phyloP scores from a whole-genome alignment of 2,329 filamentous ascomycete species.

The Fusarium decemcellulare region DNA sequence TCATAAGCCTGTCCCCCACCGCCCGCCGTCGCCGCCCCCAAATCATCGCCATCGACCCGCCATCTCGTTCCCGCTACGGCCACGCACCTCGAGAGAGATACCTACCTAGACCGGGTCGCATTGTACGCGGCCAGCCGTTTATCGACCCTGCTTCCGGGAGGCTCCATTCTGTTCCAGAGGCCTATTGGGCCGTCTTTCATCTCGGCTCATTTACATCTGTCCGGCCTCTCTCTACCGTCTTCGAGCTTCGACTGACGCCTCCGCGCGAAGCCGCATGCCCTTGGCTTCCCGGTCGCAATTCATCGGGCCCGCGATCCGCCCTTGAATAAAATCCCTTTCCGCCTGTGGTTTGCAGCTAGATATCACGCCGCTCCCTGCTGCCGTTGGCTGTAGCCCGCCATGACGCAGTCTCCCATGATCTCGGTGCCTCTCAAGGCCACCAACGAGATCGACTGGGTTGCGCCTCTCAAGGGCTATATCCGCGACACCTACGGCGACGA shows the following conservation, averaged over 20 bases:
- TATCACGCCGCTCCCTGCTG: slow-evolving; percentile 8
- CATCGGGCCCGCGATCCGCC: slow-evolving; percentile 26
- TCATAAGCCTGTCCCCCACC: slow-evolving; percentile 30
- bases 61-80: slow-evolving; percentile 31
- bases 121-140: slow-evolving; percentile 47
- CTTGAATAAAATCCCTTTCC: slow-evolving; percentile 27
- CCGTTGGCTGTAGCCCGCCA: slow-evolving; percentile 53
- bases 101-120: slow-evolving; percentile 49
- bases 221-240: slow-evolving; percentile 22
- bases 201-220: slow-evolving; percentile 28
- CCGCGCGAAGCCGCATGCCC: slow-evolving; percentile 37
- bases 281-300: slow-evolving; percentile 26
- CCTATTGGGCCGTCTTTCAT: slow-evolving; percentile 17
- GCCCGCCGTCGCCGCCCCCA: slow-evolving; percentile 44
- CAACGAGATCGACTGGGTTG: slow-evolving; percentile 98
- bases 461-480: slow-evolving; percentile 93
- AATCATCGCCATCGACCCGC: slow-evolving; percentile 39
- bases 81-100: slow-evolving; percentile 36
- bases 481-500: slow-evolving; percentile 95
- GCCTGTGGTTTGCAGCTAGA: background rate
- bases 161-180: slow-evolving; percentile 21
- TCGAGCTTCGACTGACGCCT: slow-evolving; percentile 24
- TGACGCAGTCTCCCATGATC: slow-evolving; percentile 94
- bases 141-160: slow-evolving; percentile 27
- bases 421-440: slow-evolving; percentile 93